Evolutionary conservation across 768 basidiomycete species (phyloP).

Genomic region (Boletus rubescentipes): DNA sequence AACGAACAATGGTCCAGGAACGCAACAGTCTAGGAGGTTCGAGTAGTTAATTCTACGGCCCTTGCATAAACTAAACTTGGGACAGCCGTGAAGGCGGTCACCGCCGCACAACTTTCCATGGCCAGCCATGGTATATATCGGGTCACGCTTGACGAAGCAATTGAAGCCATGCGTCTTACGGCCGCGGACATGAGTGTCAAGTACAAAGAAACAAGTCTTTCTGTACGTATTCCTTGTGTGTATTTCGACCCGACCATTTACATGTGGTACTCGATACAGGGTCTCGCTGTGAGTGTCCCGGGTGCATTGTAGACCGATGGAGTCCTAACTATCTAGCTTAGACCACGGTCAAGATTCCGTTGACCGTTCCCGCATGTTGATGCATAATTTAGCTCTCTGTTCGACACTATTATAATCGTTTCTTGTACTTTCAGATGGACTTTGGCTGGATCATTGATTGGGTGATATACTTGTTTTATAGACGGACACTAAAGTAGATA

Average conservation of each 20-base stretch:
- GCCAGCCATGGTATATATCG: constrained; percentile 86
- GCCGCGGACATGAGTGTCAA: constrained; percentile 94
- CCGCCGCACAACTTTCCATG: constrained; percentile 93
- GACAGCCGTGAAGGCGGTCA: constrained; percentile 86
- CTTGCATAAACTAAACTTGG: constrained; percentile 2
- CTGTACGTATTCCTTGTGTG: constrained; percentile 46
- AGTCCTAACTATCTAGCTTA: constrained; percentile 25
- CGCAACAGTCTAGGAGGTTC: constrained; percentile 83
- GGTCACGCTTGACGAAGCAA: constrained; percentile 91
- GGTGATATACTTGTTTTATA: neutral
- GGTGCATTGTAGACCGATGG: neutral
- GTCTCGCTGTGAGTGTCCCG: constrained; percentile 48
- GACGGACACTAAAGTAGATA: neutral
- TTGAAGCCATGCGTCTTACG: constrained; percentile 91
- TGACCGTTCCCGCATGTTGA: constrained; percentile 82
- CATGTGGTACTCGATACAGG: constrained; percentile 33
- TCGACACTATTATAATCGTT: neutral
- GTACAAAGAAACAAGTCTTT: constrained; percentile 94
- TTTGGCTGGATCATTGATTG: neutral
- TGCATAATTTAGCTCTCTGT: neutral
- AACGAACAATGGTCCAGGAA: constrained; percentile 44
- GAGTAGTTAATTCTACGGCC: constrained; percentile 9
- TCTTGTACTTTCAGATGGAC: neutral
- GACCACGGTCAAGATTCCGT: constrained; percentile 80
- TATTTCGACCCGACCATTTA: neutral